Conservation (phyloP, 2,329 filamentous ascomycete genomes). For the Exophiala alcalophila region DNA sequence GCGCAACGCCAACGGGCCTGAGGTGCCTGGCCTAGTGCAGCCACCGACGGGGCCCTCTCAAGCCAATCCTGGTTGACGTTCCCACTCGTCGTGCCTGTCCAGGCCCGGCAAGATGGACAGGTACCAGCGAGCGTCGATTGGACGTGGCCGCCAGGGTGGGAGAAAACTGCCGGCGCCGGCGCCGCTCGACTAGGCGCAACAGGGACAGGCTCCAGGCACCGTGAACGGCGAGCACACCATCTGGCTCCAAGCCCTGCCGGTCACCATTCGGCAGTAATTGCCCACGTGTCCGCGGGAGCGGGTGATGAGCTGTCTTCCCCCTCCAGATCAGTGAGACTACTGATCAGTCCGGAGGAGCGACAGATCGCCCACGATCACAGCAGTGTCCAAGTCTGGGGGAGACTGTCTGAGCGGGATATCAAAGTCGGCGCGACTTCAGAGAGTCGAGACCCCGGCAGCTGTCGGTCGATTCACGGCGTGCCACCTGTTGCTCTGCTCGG, state of each 20-base stretch:
- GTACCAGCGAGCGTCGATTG: slow-evolving; percentile 27
- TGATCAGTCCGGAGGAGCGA: no score
- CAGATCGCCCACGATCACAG: no score
- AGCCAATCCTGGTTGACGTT: slow-evolving; percentile 13
- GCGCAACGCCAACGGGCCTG: slow-evolving; percentile 24
- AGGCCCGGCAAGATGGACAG: slow-evolving; percentile 18
- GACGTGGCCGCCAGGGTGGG: slow-evolving; percentile 12
- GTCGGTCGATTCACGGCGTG: slow-evolving; percentile 6
- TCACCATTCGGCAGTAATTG: slow-evolving; percentile 19
- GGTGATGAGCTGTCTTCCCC: slow-evolving; percentile 1
- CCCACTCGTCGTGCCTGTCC: no score
- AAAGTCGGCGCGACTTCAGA: no score
- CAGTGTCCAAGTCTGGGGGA: no score
- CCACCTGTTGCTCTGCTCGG: slow-evolving; percentile 3
- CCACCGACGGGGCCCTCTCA: slow-evolving; percentile 10
- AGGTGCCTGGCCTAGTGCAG: slow-evolving; percentile 26
- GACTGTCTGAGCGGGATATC: no score
- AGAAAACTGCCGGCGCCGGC: slow-evolving; percentile 21
- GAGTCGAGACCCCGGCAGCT: no score
- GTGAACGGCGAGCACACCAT: slow-evolving; percentile 21
- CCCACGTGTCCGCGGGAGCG: slow-evolving; percentile 23
- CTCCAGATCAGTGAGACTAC: slow-evolving; percentile 1
- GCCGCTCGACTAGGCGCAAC: slow-evolving; percentile 24
- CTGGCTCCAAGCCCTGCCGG: slow-evolving; percentile 10
- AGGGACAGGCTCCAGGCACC: slow-evolving; percentile 28